Evolutionary conservation across 1,139 yeast species (phyloP).

Genomic region (Yamadazyma membranifaciens): DNA sequence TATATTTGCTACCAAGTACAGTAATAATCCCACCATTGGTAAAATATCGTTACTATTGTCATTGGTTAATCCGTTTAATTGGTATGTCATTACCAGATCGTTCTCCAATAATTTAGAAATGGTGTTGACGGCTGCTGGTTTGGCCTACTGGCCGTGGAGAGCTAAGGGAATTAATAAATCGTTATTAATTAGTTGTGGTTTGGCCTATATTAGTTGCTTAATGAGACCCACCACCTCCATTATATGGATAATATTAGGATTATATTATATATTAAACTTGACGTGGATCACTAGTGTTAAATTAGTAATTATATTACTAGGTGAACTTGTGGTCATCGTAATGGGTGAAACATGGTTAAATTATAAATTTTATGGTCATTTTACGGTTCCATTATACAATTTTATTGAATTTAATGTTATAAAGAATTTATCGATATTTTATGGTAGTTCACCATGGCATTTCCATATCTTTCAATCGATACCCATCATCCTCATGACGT

Average conservation of each 20-base stretch:
- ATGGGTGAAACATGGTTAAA: constrained; percentile 41
- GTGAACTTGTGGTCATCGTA: constrained; percentile 10
- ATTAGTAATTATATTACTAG: constrained; percentile 2
- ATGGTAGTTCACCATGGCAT: constrained; percentile 84
- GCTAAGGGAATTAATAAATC: constrained; percentile 14
- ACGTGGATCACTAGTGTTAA: not conserved
- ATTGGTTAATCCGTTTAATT: constrained; percentile 74
- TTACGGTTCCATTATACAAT: constrained; percentile 63
- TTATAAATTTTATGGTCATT: constrained; percentile 53
- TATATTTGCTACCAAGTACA: constrained; percentile 41
- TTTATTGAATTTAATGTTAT: constrained; percentile 77
- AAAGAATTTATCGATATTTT: constrained; percentile 72
- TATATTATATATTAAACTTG: constrained; percentile 12
- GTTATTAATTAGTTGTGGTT: constrained; percentile 12
- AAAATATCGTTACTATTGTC: constrained; percentile 50
- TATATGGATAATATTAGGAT: constrained; percentile 69
- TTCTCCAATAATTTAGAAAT: constrained; percentile 85
- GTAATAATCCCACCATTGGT: constrained; percentile 40
- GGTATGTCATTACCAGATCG: constrained; percentile 77
- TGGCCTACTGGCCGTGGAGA: constrained; percentile 73
- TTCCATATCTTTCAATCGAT: constrained; percentile 81
- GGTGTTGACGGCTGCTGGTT: constrained; percentile 65
- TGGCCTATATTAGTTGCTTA: constrained; percentile 60
- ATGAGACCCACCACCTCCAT: constrained; percentile 83
- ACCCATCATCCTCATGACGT: constrained; percentile 70